phyloP scores from a whole-genome alignment of 805 yeast genomes.

The Komagataella pastoris region DNA sequence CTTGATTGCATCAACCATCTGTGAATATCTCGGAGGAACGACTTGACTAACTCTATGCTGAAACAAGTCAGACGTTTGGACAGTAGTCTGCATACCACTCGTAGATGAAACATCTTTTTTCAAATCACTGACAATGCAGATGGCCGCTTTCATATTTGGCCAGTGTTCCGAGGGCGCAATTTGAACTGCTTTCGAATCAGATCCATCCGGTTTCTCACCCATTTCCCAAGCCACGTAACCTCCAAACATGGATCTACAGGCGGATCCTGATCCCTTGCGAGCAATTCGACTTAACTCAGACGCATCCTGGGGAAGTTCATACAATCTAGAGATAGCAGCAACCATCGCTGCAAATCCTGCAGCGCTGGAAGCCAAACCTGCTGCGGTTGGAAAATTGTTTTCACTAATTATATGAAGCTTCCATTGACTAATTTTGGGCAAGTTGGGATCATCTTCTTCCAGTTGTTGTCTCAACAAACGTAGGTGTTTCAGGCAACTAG shows the following conservation, averaged over 20 bases:
- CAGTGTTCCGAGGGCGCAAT: slow-evolving; percentile 77
- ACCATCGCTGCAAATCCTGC: slow-evolving; percentile 98
- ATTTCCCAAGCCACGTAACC: slow-evolving; percentile 99
- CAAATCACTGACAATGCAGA: slow-evolving; percentile 83
- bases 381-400: slow-evolving; percentile 98
- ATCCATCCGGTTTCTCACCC: slow-evolving; percentile 70
- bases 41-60: slow-evolving; percentile 64
- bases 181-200: slow-evolving; percentile 89
- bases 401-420: slow-evolving; percentile 76
- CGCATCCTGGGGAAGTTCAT: slow-evolving; percentile 69
- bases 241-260: slow-evolving; percentile 93
- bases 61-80: slow-evolving; percentile 77
- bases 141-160: slow-evolving; percentile 88
- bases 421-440: slow-evolving; percentile 53
- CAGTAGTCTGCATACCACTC: slow-evolving; percentile 94
- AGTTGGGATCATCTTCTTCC: slow-evolving; percentile 38
- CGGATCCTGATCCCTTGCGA: slow-evolving; percentile 96
- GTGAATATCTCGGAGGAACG: slow-evolving; percentile 75
- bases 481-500: slow-evolving; percentile 66
- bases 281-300: slow-evolving; percentile 89
- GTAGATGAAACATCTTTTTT: slow-evolving; percentile 94
- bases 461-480: slow-evolving; percentile 49
- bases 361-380: slow-evolving; percentile 95
- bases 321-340: slow-evolving; percentile 74
- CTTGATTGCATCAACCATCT: slow-evolving; percentile 68